Base-by-base conservation (phyloP, 1,284 basidiomycete species). In the Cutaneotrichosporon sp. region DNA sequence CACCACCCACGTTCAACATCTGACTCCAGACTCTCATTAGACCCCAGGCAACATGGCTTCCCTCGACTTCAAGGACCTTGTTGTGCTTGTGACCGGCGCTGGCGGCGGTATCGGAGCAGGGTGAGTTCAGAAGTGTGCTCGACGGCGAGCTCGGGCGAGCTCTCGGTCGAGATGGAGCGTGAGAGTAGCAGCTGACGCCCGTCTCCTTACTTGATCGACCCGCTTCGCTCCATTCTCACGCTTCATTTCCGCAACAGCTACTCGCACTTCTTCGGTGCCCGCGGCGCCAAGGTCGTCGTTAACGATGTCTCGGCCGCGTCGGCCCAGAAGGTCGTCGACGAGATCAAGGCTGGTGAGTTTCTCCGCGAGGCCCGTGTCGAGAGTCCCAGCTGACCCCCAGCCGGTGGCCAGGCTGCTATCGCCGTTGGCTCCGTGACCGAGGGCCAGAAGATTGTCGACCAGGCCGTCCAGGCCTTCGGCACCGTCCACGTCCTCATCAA, bases 11-110 rank as follows among this genome's bases (percentile, higher is more conserved):
- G 16, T 7, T 7, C 29, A 29, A n/a, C 45, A 25, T 0, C 45
- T 46, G 24, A 25, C 22, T 25, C 4, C 45, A 24, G 22, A 46
- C 22, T 25, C 16, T 42, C 38, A 7, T 42, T 42, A 20, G 18
- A 42, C 18, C 38, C 9, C 49, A 50, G 24, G 56, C 56, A 50
- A 27, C 50, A 65, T 65, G 63, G 42, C 63, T 29, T 18, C 27
- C 29, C 68, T 78, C 52, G 71, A 77, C 67, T 97, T 95, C 85
- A 90, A 92, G 81, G 90, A 89, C 68, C 91, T 97, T 65, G 94
- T 92, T 42, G 91, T 95, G 68, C 86, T 99, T 70, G 83, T 99
- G 67, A 99, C 97, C 53, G 97, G 97, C 60, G 95, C 93, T 58
- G 97, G 97, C 34, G 92, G 93, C 66, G 95, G 97, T 38, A 85